A percentile compares a stretch with the other conserved stretches of the same genome.
These are phyloP conservation scores for Cyphellophora europaea DNA, from an alignment of 2,329 filamentous ascomycete species.

Conservation along the genomic window DNA sequence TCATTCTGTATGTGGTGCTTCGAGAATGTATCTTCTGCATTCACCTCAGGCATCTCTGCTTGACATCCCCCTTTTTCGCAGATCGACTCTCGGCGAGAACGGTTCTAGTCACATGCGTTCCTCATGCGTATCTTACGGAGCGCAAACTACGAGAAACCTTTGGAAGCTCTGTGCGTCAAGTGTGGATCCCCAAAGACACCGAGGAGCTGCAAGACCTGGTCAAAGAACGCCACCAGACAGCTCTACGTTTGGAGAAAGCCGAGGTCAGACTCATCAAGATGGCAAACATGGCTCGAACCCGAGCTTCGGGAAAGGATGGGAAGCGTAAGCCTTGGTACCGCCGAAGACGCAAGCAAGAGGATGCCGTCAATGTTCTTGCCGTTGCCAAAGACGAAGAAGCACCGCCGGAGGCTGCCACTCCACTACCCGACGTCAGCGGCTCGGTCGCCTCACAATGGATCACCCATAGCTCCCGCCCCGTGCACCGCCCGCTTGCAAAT, in stretches of 20 bases:
- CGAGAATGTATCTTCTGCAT: slow-evolving; percentile 85
- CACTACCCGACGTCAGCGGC: slow-evolving; percentile 23
- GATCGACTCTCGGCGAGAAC: slow-evolving; percentile 81
- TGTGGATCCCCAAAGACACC: slow-evolving; percentile 75
- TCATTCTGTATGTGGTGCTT: slow-evolving; percentile 78
- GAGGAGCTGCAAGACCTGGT: slow-evolving; percentile 70
- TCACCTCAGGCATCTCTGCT: slow-evolving; percentile 82
- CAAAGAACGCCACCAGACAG: slow-evolving; percentile 66
- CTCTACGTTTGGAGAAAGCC: slow-evolving; percentile 69
- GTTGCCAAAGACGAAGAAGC: slow-evolving; percentile 36
- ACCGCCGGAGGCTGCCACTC: slow-evolving; percentile 38
- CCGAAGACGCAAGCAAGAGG: background rate
- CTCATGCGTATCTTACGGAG: slow-evolving; percentile 66
- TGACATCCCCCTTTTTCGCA: slow-evolving; percentile 73
- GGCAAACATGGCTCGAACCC: slow-evolving; percentile 61
- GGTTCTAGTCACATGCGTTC: slow-evolving; percentile 79
- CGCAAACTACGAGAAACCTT: slow-evolving; percentile 67
- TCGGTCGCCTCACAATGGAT: slow-evolving; percentile 29
- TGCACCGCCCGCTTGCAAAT: slow-evolving; percentile 27
- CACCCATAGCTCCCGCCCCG: slow-evolving; percentile 21
- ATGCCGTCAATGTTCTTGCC: slow-evolving; percentile 3
- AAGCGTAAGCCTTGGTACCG: background rate
- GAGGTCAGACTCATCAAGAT: slow-evolving; percentile 75
- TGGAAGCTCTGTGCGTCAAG: slow-evolving; percentile 64
- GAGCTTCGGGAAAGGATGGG: slow-evolving; percentile 34